A percentile compares a stretch with the other conserved stretches of the same genome.
Evolutionary conservation across 805 yeast species (phyloP).

Genomic region (Schwanniomyces sp.): DNA sequence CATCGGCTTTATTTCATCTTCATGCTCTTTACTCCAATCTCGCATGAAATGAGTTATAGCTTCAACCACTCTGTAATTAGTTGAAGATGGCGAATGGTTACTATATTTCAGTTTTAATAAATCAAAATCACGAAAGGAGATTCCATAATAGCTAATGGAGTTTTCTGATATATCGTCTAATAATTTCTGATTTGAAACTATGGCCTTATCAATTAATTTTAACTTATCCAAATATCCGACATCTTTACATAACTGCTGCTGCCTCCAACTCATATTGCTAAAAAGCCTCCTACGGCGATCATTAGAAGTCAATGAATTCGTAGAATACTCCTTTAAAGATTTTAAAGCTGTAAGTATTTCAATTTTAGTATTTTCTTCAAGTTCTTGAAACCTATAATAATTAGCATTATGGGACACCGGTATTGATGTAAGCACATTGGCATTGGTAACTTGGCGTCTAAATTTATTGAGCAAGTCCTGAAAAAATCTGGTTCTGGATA

Average conservation of each 20-base stretch:
- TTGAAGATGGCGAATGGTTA: constrained; percentile 10
- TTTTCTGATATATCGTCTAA: constrained; percentile 46
- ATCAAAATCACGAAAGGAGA: constrained; percentile 37
- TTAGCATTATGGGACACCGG: constrained; percentile 3
- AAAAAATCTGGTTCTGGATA: constrained; percentile 24
- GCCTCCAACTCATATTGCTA: constrained; percentile 52
- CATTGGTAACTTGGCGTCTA: neutral
- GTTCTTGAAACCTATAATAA: constrained; percentile 9
- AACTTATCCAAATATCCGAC: constrained; percentile 58
- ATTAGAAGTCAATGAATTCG: constrained; percentile 42
- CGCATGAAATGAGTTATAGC: constrained; percentile 73
- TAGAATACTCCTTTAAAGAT: constrained; percentile 47
- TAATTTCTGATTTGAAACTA: constrained; percentile 48
- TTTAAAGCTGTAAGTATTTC: constrained; percentile 43
- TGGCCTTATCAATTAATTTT: constrained; percentile 45
- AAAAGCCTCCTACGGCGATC: constrained; percentile 44
- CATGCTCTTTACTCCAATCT: constrained; percentile 66
- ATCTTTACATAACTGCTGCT: constrained; percentile 52
- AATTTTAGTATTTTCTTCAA: constrained; percentile 19
- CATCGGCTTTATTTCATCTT: constrained; percentile 53
- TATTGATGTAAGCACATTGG: neutral
- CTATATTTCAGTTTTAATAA: constrained; percentile 9
- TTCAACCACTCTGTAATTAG: constrained; percentile 51
- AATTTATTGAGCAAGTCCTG: constrained; percentile 11
- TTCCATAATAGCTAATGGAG: constrained; percentile 43